Percentiles rank a stretch among this genome's conserved stretches.
phyloP scores from a whole-genome alignment of 139 green algal species.

The Chlamydomonas eustigma region DNA sequence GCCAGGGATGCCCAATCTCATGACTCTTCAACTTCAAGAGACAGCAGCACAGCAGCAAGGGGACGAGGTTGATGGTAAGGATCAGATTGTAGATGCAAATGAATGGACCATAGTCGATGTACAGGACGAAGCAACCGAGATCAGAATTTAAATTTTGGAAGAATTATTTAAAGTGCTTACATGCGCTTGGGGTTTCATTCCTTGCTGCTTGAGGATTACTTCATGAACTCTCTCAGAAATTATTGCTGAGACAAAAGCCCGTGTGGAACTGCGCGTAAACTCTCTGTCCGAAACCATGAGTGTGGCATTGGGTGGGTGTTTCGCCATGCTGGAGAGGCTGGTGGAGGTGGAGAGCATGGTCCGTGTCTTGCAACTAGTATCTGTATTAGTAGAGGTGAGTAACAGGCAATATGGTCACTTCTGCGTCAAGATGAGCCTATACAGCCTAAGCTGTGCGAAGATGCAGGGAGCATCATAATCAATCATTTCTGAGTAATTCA shows the following conservation, averaged over 20 bases:
- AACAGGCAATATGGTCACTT: neutral
- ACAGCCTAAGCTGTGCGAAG: too few species aligned
- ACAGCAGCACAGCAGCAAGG: neutral
- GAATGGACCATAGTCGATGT: too few species aligned
- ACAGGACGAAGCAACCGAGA: too few species aligned
- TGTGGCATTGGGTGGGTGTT: conserved; percentile 45
- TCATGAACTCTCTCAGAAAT: conserved; percentile 16
- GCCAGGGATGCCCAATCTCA: neutral
- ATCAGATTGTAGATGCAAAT: too few species aligned
- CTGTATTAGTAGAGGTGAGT: conserved; percentile 56
- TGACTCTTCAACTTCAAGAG: conserved; percentile 7
- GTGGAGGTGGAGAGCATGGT: conserved; percentile 73
- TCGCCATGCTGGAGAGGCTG: conserved; percentile 54
- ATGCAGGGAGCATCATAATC: too few species aligned
- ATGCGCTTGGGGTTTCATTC: too few species aligned
- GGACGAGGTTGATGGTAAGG: conserved; percentile 9
- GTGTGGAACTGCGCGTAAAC: conserved; percentile 33
- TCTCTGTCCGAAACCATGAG: conserved; percentile 29
- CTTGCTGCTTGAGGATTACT: too few species aligned
- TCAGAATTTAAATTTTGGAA: too few species aligned
- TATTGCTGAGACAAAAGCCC: conserved; percentile 24
- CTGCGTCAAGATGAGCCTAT: too few species aligned
- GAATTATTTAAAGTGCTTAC: too few species aligned
- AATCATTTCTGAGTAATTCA: too few species aligned
- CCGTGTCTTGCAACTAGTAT: conserved; percentile 69